Conservation (phyloP, 2,329 filamentous ascomycete species). For the Xylariaceae sp. region DNA sequence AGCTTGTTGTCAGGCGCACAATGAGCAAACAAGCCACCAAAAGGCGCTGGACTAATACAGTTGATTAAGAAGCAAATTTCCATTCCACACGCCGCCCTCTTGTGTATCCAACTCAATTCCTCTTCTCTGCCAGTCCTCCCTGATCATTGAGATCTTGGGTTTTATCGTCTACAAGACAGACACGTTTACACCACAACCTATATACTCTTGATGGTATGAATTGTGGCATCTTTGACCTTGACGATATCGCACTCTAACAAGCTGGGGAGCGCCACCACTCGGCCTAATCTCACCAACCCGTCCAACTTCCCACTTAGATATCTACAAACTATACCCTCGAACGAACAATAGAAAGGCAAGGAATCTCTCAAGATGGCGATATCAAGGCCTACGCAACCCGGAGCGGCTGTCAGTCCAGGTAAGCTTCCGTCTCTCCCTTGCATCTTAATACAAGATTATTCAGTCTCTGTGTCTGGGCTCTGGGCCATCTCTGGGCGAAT, state of each 20-base stretch:
- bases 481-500: too few species aligned
- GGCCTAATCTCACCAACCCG: too few species aligned
- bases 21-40: not conserved
- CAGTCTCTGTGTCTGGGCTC: not conserved
- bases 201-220: too few species aligned
- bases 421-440: constrained; percentile 5
- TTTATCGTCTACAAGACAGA: not conserved
- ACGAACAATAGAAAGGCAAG: too few species aligned
- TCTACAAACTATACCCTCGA: too few species aligned
- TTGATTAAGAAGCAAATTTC: not conserved
- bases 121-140: not conserved
- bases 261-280: too few species aligned
- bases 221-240: too few species aligned
- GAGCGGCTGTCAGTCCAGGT: constrained; percentile 14
- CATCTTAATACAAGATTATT: not conserved
- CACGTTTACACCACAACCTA: too few species aligned
- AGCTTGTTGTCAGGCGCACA: constrained; percentile 21
- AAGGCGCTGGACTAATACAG: too few species aligned
- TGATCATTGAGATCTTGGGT: not conserved
- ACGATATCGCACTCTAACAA: too few species aligned
- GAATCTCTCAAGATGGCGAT: not conserved
- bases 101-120: not conserved
- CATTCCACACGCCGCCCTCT: not conserved
- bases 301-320: too few species aligned
- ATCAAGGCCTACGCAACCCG: not conserved